Conservation (phyloP, 2,329 filamentous ascomycete species). For the Lecanicillium sp. region DNA sequence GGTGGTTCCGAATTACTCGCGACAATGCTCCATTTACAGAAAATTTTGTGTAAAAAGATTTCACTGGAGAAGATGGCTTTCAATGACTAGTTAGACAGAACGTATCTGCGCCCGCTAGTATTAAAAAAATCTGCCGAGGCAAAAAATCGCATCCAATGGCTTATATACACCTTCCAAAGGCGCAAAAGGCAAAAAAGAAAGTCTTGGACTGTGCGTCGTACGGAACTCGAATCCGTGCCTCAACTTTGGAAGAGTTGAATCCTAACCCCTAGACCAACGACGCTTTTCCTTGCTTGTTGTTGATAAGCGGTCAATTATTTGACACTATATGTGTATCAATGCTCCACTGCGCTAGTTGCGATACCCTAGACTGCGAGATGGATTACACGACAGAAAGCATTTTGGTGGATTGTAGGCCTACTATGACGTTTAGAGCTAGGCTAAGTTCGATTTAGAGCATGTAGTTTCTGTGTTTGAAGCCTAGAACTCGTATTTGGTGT, state of each 20-base stretch:
- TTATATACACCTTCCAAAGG: neutral
- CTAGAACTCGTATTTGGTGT: no score
- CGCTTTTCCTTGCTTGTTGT: constrained; percentile 14
- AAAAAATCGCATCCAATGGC: neutral
- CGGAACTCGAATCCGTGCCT: constrained; percentile 24
- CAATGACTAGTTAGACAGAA: no score
- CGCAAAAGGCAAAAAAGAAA: constrained; percentile 14
- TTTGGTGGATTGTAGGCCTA: no score
- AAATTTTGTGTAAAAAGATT: neutral
- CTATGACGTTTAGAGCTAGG: no score
- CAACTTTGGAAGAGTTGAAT: constrained; percentile 25
- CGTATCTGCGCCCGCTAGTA: no score
- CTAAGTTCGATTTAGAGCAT: no score
- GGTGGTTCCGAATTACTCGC: neutral
- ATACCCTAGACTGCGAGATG: neutral
- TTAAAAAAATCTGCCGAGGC: neutral
- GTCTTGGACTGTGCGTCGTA: constrained; percentile 17
- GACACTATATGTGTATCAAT: neutral
- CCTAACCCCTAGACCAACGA: constrained; percentile 24
- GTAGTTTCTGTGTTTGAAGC: no score
- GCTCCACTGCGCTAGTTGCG: neutral
- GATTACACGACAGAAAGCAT: no score
- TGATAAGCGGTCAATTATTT: constrained; percentile 7
- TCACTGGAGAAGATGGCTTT: neutral
- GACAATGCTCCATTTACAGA: neutral